phyloP scores from a whole-genome alignment of 345 rosid species.

The Populus simonii region DNA sequence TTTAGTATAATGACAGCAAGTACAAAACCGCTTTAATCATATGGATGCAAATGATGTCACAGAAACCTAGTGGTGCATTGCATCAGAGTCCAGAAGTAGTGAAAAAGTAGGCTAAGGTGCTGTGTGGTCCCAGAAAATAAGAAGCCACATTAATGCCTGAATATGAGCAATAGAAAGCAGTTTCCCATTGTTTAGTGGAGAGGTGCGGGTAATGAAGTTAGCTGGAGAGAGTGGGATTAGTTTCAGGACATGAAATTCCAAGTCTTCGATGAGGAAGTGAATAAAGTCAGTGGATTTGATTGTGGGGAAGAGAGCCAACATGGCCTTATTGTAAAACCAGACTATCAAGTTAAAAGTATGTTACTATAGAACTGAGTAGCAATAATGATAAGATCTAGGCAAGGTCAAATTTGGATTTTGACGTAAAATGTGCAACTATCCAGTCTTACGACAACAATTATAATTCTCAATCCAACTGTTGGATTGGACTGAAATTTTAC shows the following conservation, averaged over 20 bases:
- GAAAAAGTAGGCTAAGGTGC: neutral
- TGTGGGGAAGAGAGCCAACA: neutral
- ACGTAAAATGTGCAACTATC: too few species aligned
- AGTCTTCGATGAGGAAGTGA: neutral
- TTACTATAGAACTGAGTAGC: neutral
- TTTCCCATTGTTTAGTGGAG: neutral
- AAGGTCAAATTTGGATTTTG: too few species aligned
- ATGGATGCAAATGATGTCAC: neutral
- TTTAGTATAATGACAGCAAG: neutral
- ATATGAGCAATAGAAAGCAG: neutral
- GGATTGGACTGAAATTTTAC: too few species aligned
- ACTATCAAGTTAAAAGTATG: neutral
- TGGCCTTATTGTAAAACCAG: neutral
- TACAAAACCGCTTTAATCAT: neutral
- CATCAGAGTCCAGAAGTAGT: neutral
- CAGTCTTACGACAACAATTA: accelerated
- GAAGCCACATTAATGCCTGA: neutral
- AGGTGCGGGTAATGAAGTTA: neutral
- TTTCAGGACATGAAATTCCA: neutral
- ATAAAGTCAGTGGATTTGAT: neutral
- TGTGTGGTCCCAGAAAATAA: neutral
- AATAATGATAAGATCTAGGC: neutral
- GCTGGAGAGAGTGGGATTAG: neutral
- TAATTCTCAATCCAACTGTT: too few species aligned
- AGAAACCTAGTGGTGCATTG: neutral